Base-by-base conservation (phyloP, 331 rosid species). In the Malus hybrid region DNA sequence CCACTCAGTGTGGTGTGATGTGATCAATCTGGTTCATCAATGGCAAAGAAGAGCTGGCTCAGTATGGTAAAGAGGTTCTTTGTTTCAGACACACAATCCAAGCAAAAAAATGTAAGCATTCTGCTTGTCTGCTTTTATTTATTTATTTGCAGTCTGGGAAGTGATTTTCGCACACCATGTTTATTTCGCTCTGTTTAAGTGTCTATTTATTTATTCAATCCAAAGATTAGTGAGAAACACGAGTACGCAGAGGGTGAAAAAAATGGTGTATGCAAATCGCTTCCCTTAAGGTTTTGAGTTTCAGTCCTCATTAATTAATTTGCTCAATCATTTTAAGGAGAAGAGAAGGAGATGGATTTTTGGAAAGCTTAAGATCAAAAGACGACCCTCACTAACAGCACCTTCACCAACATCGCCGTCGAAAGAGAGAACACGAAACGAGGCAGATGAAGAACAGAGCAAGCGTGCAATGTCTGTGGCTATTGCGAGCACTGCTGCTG, bases 31-130 rank as follows among this genome's bases (percentile, higher is more conserved):
- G 67, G 63, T 82, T 77, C 80, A 73, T 69, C 82, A 82, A 93
- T 93, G 98, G 93, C 87, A 42, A 90, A 84, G 84, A 93, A 90
- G 84, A 83, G 91, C 48, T 93, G 96, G 97, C 83, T 88, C 80
- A 79, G 63, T 70, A 63, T 83, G 32, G 77, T 91, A 74, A 89
- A 88, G 86, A 88, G 78, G 83, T 81, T 91, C 79, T 93, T 93
- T 48, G 48, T 71, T 73, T 65, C 91, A 86, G 96, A 88, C 42
- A 65, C 86, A 70, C 80, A 84, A 18, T 80, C 87, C 12, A 80
- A 83, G 32, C 86, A 82, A 80, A 89, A 85, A 46, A 91, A 88
- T 86, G 98, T 93, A 85, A 76, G 75, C 70, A 13, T 77, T 67
- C 8, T 69, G 69, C 71, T 67, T 52, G 10, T 70, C 63, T 42